Base-by-base conservation (phyloP, 1,139 yeast species). In the Lodderomyces pseudojiufengensis region DNA sequence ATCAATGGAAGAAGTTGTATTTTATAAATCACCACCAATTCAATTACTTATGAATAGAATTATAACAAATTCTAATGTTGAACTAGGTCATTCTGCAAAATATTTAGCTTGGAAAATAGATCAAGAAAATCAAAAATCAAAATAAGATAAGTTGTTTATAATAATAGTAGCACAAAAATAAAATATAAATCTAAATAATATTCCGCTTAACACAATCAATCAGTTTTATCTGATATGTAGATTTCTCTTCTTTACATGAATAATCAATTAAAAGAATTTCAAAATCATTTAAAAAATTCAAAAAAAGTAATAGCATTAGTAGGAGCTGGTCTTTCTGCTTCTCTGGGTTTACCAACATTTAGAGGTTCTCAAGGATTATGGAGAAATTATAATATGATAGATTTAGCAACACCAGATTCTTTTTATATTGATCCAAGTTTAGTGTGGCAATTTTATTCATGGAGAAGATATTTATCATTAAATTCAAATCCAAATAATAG, bases 401-500 rank as follows among this genome's bases (percentile, higher is more conserved):
- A 87, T 49, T 64, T 87, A 36, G 95, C 95, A 5, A 87, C 96
- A 0, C 95, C 95, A 1, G 95, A 87, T 53, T 95, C 95, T 4
- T 87, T 87, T 53, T 76, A 79, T 41, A 67, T 70, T 13, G 90
- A 86, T 52, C 95, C 96, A 0, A 85, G 86, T 0, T 65, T 86
- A 16, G 95, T 87, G 3, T 87, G 96, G 96, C 92, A 84, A 51
- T 87, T 84, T 50, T 86, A 87, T 55, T 71, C 88, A 6, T 76
- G 79, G 59, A 63, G 95, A 42, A 57, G 96, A 35, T 70, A 65
- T 37, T 65, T 65, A 30, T 90, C 95, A 0, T 60, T 85, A 36
- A 57, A 60, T 32, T 88, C 92, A 1, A 57, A 55, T 31, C 95
- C 96, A 1, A 86, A 86, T 48, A 56, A 53, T 12, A 95, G 92